Evolutionary conservation across 768 basidiomycete genomes (phyloP).

Genomic region (Phallus indusiatus): DNA sequence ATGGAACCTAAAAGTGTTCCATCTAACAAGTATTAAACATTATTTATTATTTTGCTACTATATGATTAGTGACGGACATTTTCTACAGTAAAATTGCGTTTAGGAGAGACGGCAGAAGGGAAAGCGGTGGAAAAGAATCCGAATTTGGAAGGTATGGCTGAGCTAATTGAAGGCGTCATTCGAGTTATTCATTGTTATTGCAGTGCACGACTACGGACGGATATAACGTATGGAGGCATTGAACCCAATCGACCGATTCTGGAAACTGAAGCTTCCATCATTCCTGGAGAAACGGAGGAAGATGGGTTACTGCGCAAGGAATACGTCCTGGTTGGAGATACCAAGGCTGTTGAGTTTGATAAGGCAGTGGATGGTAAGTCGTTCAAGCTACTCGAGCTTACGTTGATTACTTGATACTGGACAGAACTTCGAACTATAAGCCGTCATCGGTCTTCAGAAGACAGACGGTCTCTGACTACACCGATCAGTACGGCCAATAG

Average conservation of each 20-base stretch:
- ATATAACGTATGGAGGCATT: background rate
- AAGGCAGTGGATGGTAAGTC: constrained; percentile 78
- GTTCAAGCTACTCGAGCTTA: background rate
- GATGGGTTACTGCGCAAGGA: constrained; percentile 73
- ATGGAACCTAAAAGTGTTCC: background rate
- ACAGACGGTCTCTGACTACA: constrained; percentile 37
- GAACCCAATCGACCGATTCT: constrained; percentile 3
- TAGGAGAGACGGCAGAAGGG: background rate
- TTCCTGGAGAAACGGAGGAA: constrained; percentile 79
- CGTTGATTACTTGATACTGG: constrained; percentile 4
- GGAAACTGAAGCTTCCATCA: constrained; percentile 49
- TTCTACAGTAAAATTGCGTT: background rate
- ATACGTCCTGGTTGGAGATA: constrained; percentile 91
- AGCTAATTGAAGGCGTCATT: background rate
- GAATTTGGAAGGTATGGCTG: background rate
- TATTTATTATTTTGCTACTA: background rate
- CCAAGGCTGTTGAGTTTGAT: constrained; percentile 84
- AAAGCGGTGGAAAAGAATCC: constrained; percentile 3
- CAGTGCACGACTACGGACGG: background rate
- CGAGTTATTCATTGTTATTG: background rate
- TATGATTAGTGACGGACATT: background rate
- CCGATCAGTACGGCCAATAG: constrained; percentile 28
- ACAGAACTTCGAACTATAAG: constrained; percentile 58
- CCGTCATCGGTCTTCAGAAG: constrained; percentile 43
- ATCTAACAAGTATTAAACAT: background rate